These are phyloP conservation scores for Aspergillus tubingensis DNA, from an alignment of 2,329 filamentous ascomycete species.

Conservation along the genomic window DNA sequence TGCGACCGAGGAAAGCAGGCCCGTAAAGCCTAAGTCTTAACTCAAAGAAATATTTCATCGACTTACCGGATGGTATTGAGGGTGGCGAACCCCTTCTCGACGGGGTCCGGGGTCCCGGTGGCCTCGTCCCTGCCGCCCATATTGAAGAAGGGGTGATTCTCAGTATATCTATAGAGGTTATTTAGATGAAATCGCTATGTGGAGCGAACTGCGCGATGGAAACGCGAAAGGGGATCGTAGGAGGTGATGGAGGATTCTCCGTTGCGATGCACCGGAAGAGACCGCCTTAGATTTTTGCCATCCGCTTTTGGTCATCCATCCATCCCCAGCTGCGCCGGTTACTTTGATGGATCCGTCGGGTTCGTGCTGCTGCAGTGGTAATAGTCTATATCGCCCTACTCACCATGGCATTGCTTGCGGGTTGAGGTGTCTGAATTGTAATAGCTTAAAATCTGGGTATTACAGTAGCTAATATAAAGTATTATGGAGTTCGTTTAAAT, in stretches of 20 bases:
- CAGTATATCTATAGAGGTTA: neutral
- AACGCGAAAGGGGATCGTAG: constrained; percentile 7
- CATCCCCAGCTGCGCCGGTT: constrained; percentile 6
- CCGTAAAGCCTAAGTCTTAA: constrained; percentile 1
- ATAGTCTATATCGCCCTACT: too few species aligned
- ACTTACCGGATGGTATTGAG: constrained; percentile 76
- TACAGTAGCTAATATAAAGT: too few species aligned
- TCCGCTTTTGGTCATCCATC: constrained; percentile 18
- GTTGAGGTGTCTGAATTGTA: too few species aligned
- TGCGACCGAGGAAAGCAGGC: constrained; percentile 37
- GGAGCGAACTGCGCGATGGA: constrained; percentile 17
- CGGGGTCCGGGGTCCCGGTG: constrained; percentile 58
- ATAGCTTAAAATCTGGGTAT: too few species aligned
- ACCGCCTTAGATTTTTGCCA: constrained; percentile 23
- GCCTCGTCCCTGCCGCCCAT: constrained; percentile 62
- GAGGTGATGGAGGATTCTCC: constrained; percentile 19
- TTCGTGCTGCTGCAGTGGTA: neutral
- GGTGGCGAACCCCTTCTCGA: constrained; percentile 80
- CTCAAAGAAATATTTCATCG: constrained; percentile 14
- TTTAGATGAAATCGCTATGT: constrained; percentile 13
- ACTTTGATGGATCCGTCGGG: neutral
- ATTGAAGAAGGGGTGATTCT: constrained; percentile 18
- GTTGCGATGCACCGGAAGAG: constrained; percentile 19
- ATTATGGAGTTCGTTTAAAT: too few species aligned
- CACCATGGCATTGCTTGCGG: too few species aligned